Evolutionary conservation across 2,329 filamentous ascomycete species (phyloP), one percentile per base, ranked within the genome.

Genomic region (Ophiostoma populinum): DNA sequence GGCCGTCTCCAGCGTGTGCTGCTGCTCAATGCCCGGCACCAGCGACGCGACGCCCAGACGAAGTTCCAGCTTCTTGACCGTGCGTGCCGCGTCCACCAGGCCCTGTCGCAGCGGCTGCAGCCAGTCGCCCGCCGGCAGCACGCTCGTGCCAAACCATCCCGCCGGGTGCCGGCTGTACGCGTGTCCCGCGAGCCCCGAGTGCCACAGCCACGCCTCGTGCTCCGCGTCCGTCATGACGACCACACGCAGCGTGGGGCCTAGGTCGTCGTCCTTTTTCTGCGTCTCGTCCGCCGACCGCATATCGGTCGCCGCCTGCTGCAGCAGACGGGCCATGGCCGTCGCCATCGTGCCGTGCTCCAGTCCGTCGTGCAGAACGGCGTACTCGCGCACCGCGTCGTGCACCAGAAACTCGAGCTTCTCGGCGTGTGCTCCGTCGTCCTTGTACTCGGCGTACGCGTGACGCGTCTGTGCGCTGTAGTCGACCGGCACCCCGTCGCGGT

Each of bases 201-300:
- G 22, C 4, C 22, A 22, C 16, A 20, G 8, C 34, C 34, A 36
- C 5, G 21, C 24, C 16, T 9, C 12, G 17, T 36, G 18, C 28
- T 36, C 34, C 3, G n/a, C 17, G 6, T 12, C n/a, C 5, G 34
- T 36, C 34, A 36, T 36, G 22, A 36, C n/a, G 16, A 36, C 34
- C 6, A 32, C 11, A 9, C 28, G 22, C 3, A 31, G 22, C 11
- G 15, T 22, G 13, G 30, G 6, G 6, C 5, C 7, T n/a, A 22
- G 8, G 7, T 6, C 13, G 30, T 11, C n/a, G n/a, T n/a, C n/a
- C n/a, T n/a, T n/a, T n/a, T n/a, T n/a, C n/a, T n/a, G n/a, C n/a
- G n/a, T n/a, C n/a, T n/a, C n/a, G n/a, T 13, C 17, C 30, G 8
- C 19, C 15, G n/a, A 20, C 19, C 6, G 11, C 30, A 13, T 19